A percentile compares a stretch with the other conserved stretches of the same genome.
phyloP scores from a whole-genome alignment of 352 stramenopile genomes.

The Lagenidium sp. region DNA sequence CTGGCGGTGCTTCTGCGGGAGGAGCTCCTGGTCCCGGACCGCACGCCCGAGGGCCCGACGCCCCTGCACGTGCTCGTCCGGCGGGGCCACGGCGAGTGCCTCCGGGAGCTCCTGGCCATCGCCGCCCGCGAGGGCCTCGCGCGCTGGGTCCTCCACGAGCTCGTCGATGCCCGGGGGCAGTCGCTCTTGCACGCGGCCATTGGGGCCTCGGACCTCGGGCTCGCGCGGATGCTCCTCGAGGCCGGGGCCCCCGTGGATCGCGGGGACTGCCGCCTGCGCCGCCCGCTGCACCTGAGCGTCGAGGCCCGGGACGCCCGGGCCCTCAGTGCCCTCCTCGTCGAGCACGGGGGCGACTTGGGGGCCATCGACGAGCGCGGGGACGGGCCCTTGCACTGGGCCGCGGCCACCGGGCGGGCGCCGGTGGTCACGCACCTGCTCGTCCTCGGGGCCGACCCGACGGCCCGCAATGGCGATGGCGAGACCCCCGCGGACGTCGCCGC shows the following conservation, averaged over 20 bases:
- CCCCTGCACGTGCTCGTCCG: slow-evolving; percentile 36
- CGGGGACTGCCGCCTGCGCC: slow-evolving; percentile 25
- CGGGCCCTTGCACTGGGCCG: slow-evolving; percentile 58
- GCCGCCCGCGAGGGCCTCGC: background rate
- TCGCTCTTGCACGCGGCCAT: slow-evolving; percentile 36
- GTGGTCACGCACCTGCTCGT: slow-evolving; percentile 30
- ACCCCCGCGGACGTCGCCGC: slow-evolving; percentile 37
- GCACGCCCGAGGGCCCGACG: slow-evolving; percentile 10
- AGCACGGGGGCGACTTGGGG: slow-evolving; percentile 28
- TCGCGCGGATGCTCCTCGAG: slow-evolving; percentile 18
- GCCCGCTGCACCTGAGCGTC: slow-evolving; percentile 32
- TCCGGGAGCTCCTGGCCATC: slow-evolving; percentile 24
- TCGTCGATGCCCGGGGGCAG: slow-evolving; percentile 15
- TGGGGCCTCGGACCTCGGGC: slow-evolving; percentile 17
- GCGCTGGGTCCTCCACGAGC: background rate
- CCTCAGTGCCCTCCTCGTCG: slow-evolving; percentile 16
- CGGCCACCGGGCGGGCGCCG: slow-evolving; percentile 28
- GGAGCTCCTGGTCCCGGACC: slow-evolving; percentile 15
- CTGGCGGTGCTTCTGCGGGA: background rate
- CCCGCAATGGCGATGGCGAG: slow-evolving; percentile 55
- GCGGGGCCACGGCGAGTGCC: slow-evolving; percentile 43
- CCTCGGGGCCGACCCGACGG: slow-evolving; percentile 31
- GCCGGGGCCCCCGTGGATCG: slow-evolving; percentile 9
- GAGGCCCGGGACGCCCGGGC: slow-evolving; percentile 7
- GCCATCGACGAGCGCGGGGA: slow-evolving; percentile 50